Evolutionary conservation across 768 basidiomycete species (phyloP), one percentile per base, ranked within the genome.

Genomic region (Porphyrellus cyaneotinctus): DNA sequence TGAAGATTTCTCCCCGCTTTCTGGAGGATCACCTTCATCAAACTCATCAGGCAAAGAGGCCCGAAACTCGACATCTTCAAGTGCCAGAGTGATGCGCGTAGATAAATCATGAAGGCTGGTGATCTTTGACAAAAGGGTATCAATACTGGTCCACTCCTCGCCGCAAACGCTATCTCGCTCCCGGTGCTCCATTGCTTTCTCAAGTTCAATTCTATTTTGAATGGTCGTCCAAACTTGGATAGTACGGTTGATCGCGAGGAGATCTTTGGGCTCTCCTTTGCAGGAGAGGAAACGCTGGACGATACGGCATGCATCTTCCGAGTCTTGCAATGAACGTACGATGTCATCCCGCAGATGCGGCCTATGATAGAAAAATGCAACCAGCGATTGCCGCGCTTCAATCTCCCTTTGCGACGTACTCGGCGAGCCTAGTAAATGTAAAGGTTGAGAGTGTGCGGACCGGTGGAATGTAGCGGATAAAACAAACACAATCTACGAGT

Each of bases 361-460:
- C 28, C 83, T 72, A 11, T 72, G 58, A 58, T 78, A 71, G 63
- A 94, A 87, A 60, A 87, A 82, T 4, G 84, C 77, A 22, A 94
- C 89, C 7, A 92, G 68, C n/a, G 81, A 79, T 63, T 92, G 91
- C 6, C 86, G 83, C 12, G 81, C 72, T 59, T 80, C 78, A 57
- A 94, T 91, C 61, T 91, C 88, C 15, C 64, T 56, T 13, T 84
- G 70, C 2, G 88, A 90, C 3, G 86, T 88, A 63, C 88, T 91
- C 0, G 91, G 91, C 31, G 90, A 90, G 67, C 87, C 90, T 92
- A 59, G n/a, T 20, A 51, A 41, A 49, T 43, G 48, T 31, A 42
- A 41, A 51, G 59, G 30, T 52, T 55, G 58, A 42, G 53, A 53
- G 45, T 60, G 50, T 54, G 57, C 11, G 9, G 54, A 49, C 15